Conservation (phyloP, 108 stramenopile genomes). For the Nannochloropsis oceanica region DNA sequence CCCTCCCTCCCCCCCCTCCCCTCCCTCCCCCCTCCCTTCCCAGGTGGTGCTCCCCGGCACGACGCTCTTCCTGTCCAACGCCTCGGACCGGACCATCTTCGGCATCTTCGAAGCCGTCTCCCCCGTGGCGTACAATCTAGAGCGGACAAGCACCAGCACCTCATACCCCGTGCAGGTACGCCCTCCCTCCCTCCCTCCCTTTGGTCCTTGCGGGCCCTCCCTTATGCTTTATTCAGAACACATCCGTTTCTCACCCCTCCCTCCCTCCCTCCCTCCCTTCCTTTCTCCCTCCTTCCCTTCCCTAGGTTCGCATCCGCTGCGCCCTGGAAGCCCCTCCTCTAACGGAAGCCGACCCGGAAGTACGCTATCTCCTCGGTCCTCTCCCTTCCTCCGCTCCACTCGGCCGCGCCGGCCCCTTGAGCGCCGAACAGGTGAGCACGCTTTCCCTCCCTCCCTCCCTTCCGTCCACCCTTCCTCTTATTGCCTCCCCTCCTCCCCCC, state of each 20-base stretch:
- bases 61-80: background rate
- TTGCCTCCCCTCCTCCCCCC: too few species aligned
- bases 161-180: background rate
- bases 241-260: background rate
- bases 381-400: background rate
- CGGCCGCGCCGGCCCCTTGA: background rate
- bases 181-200: background rate
- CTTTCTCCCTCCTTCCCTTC: background rate
- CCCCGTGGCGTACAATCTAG: background rate
- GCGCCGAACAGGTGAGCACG: background rate
- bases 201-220: background rate
- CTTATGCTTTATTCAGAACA: background rate
- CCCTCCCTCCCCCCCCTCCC: background rate
- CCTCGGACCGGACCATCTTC: background rate
- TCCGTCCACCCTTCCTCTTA: background rate
- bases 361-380: background rate
- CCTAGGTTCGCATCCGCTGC: background rate
- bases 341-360: background rate
- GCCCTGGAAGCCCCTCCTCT: background rate
- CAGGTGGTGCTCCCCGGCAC: background rate
- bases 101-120: background rate
- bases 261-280: background rate
- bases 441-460: background rate
- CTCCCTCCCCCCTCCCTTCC: background rate
- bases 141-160: background rate